Base-by-base conservation (phyloP, 176 grass and related monocot species). In the Tuctoria greenei region DNA sequence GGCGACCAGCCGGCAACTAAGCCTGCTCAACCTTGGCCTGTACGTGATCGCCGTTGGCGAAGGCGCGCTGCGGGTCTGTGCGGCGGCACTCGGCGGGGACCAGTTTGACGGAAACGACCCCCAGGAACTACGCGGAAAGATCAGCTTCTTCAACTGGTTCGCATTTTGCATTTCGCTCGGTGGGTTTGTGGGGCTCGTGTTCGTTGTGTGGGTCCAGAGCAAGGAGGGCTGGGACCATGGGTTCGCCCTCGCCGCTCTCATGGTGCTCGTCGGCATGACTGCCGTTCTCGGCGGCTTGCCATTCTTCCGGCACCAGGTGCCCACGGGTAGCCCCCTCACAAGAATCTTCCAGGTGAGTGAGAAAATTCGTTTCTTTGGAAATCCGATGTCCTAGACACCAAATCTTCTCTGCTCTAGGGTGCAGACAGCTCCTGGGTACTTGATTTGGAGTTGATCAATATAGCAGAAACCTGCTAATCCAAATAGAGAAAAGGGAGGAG, bases 141-240 rank as follows among this genome's bases (percentile, higher is more conserved):
- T 40, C n/a, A 90, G 82, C 65, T 93, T 77, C 82, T 93, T 93
- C 82, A 93, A 90, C 73, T 88, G 86, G 83, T 93, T 28, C 66
- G 42, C 77, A 12, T 93, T 90, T 64, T 72, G 66, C 15, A 77
- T 93, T 49, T 90, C 84, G 6, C 43, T 80, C 1, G 90, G 84
- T 0, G 68, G 81, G 0, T 52, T 88, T 61, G 27, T 86, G 34
- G 88, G 75, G 27, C 79, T 93, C 40, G 68, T 88, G 25, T 42
- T 86, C 10, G 11, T 93, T 5, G 91, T 90, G 11, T 93, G 88
- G 88, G 79, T 90, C 42, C 73, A 93, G 82, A 65, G 90, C 21
- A 85, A 82, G 78, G 37, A 77, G 69, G 88, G 88, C 1, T 94
- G 91, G 87, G 69, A 64, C 66, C 63, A 78, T 38, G 51, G 65